Percentiles rank a stretch among this genome's conserved stretches.
Conservation (phyloP, 2,329 filamentous ascomycete species). For the Penicillium sp. region DNA sequence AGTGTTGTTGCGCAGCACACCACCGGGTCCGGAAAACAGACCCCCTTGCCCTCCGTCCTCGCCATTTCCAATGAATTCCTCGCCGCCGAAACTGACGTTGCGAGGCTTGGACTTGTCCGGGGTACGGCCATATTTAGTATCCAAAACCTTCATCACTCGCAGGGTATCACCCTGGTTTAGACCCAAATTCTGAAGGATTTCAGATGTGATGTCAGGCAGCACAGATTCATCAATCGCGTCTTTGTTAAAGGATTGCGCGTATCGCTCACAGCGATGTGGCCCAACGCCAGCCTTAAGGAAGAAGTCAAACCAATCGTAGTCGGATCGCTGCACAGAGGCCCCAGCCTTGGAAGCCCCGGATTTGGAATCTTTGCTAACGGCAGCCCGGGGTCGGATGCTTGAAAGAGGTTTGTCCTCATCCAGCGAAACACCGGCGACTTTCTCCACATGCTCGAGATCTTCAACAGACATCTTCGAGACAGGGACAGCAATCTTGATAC, state of each 20-base stretch:
- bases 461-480: conserved; percentile 93
- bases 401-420: conserved; percentile 91
- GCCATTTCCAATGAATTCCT: conserved; percentile 56
- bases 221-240: conserved; percentile 97
- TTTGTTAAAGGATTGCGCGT: conserved; percentile 80
- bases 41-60: conserved; percentile 63
- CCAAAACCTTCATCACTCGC: conserved; percentile 86
- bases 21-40: conserved; percentile 91
- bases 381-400: conserved; percentile 59
- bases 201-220: conserved; percentile 81
- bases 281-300: conserved; percentile 91
- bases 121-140: conserved; percentile 73
- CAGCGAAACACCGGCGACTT: conserved; percentile 78
- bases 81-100: conserved; percentile 54
- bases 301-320: conserved; percentile 99
- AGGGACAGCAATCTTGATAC: conserved; percentile 96
- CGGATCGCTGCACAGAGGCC: conserved; percentile 45
- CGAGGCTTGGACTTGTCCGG: conserved; percentile 55
- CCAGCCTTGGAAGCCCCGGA: conserved; percentile 39
- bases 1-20: conserved; percentile 88
- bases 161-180: conserved; percentile 95
- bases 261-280: conserved; percentile 89
- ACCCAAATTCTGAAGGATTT: conserved; percentile 81
- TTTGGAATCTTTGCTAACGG: conserved; percentile 35
- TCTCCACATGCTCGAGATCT: conserved; percentile 93